Base-by-base conservation (phyloP, 192 early-diverging fungal genomes). In the Coemansia sp. region DNA sequence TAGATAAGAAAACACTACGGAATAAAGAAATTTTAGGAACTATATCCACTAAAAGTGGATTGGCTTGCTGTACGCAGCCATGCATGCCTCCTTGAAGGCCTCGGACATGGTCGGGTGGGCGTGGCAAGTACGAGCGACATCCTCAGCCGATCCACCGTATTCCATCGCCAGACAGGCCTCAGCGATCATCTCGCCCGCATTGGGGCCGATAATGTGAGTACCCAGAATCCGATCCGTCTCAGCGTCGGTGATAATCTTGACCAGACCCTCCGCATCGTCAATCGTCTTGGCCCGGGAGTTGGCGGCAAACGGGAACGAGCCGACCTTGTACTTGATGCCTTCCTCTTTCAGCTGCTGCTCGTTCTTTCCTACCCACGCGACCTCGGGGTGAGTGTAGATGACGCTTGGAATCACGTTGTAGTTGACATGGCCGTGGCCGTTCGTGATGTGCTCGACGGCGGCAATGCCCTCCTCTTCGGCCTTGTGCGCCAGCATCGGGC, bases 391-490 rank as follows among this genome's bases (percentile, higher is more conserved):
- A 10, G 94, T 94, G 87, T 98, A 98, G 71, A 98, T 93, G 59
- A 98, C 97, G 26, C 93, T 94, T 28, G 97, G 97, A 67, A 98
- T 94, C 36, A 89, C 94, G 75, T 92, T 86, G 82, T 98, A 98
- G 91, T 98, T 97, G 84, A 98, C 97, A 76, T 97, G 94, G 49
- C 97, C 97, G 71, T 96, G 88, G 54, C 94, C 94, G 57, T 85
- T 85, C 58, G 87, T 87, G 58, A 98, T 92, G 84, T 92, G 87
- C 79, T 98, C 97, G 62, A 90, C 93, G 60, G 90, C 93, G 28
- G 97, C 97, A 77, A 98, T 96, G 74, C 95, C 95, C 78, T 98
- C 97, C 81, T 98, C 97, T 82, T 98, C 97, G 49, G 97, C 94
- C 86, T 98, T 98, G 92, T 98, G 97, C 19, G 97, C 97, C 74